Percentiles rank a stretch among this genome's conserved stretches.
Conservation (phyloP, 2,329 filamentous ascomycete genomes). For the Mycosphaerella arachidis region DNA sequence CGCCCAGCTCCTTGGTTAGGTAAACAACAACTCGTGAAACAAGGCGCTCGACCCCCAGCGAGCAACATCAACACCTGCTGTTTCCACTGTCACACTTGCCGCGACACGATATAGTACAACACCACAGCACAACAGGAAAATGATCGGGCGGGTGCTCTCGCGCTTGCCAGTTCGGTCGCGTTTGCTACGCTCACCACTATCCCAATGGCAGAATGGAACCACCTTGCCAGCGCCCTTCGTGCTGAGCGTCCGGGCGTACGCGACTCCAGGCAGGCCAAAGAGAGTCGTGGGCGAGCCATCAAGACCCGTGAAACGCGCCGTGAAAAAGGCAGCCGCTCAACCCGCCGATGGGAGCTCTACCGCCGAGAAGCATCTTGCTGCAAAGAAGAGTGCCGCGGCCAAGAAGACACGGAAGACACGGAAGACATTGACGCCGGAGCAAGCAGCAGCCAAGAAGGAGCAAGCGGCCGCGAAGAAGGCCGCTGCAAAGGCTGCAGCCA, state of each 20-base stretch:
- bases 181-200: constrained; percentile 11
- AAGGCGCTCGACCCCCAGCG: background rate
- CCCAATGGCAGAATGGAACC: constrained; percentile 9
- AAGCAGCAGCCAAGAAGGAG: constrained; percentile 14
- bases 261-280: constrained; percentile 31
- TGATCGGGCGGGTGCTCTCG: constrained; percentile 22
- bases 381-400: constrained; percentile 18
- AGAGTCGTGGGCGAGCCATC: constrained; percentile 32
- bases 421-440: constrained; percentile 17
- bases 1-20: background rate
- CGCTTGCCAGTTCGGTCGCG: constrained; percentile 23
- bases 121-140: constrained; percentile 3
- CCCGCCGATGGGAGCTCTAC: constrained; percentile 17
- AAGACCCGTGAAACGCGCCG: constrained; percentile 28
- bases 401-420: constrained; percentile 15
- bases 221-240: constrained; percentile 9
- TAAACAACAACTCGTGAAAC: background rate
- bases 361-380: constrained; percentile 21
- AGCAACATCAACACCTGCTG: background rate
- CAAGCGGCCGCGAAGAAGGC: constrained; percentile 4
- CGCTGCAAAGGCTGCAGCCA: constrained; percentile 6
- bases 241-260: constrained; percentile 21
- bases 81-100: background rate
- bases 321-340: constrained; percentile 24
- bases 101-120: background rate